Evolutionary conservation across 108 stramenopile genomes (phyloP).

Genomic region (Seminavis robusta): DNA sequence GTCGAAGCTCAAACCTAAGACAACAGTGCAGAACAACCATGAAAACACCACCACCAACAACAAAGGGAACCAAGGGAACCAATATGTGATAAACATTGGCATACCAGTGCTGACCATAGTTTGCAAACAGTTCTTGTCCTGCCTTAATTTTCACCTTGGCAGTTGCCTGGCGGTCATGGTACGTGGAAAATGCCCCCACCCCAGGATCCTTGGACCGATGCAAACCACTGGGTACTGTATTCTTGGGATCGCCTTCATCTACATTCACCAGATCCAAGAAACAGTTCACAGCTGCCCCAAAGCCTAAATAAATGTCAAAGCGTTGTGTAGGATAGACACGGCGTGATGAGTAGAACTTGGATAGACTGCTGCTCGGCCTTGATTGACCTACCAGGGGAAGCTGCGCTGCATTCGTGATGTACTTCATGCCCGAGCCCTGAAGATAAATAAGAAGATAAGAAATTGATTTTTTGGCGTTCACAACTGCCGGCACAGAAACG

Average conservation of each 20-base stretch:
- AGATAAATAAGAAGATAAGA: no score
- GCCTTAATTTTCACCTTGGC: constrained; percentile 37
- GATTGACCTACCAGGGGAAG: background rate
- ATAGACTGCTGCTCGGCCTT: no score
- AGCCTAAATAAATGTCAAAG: constrained; percentile 21
- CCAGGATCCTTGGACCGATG: constrained; percentile 46
- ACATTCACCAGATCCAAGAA: constrained; percentile 35
- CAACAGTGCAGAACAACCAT: no score
- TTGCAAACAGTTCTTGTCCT: constrained; percentile 65
- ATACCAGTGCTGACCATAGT: constrained; percentile 70
- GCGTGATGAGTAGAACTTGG: no score
- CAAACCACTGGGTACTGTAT: no score
- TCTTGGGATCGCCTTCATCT: constrained; percentile 4
- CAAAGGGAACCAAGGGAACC: no score
- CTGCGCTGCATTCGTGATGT: background rate
- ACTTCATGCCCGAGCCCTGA: no score
- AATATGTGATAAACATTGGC: constrained; percentile 17
- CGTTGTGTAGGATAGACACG: no score
- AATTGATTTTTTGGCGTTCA: no score
- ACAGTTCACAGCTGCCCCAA: constrained; percentile 42
- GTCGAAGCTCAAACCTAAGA: no score
- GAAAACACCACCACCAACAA: no score
- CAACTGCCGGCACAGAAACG: no score
- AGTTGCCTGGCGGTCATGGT: constrained; percentile 13
- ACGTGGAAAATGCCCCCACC: constrained; percentile 35